Evolutionary conservation across 805 yeast species (phyloP), one percentile per base, ranked within the genome.

Genomic region (Ogataea pilisensis): DNA sequence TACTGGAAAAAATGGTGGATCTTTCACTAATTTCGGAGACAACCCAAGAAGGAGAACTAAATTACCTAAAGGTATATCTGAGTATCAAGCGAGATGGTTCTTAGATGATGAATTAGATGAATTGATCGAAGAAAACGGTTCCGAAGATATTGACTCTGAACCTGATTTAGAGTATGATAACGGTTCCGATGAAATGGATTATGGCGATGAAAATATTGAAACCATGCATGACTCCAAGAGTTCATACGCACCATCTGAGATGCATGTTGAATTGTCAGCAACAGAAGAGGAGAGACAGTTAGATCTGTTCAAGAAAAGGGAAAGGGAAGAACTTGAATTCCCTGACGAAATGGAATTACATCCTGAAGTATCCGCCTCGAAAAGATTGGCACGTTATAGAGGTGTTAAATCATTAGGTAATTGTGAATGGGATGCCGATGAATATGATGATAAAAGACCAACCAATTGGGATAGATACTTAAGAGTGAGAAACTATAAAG

Each of bases 331-430:
- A 59, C 73, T 78, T 27, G 96, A 90, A 54, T 93, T 89, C 70
- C 98, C 98, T 0, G 99, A 93, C 64, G 99, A 93, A 65, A 66
- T 91, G 41, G 98, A 93, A 61, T 66, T 93, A 32, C 75, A 72
- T 34, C 97, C 97, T 24, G 58, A 63, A 5, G 90, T 76, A 49
- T 73, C 84, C 5, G 98, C 86, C 8, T 75, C 75, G 53, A 88
- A 89, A 48, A 75, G 87, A 48, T 70, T 93, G 42, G 64, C 71
- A 24, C 76, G 89, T 46, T 91, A 88, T 64, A 76, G 97, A 62
- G 98, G 98, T 44, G 75, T 90, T 49, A 86, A 87, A 62, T 85
- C 85, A 28, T 65, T 95, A 46, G 80, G 84, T 38, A 79, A 82
- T 43, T 80, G 93, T 49, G 73, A 76, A 31, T 91, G 99, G 99